Conservation (phyloP, 345 rosid genomes). For the Aquilaria sinensis region DNA sequence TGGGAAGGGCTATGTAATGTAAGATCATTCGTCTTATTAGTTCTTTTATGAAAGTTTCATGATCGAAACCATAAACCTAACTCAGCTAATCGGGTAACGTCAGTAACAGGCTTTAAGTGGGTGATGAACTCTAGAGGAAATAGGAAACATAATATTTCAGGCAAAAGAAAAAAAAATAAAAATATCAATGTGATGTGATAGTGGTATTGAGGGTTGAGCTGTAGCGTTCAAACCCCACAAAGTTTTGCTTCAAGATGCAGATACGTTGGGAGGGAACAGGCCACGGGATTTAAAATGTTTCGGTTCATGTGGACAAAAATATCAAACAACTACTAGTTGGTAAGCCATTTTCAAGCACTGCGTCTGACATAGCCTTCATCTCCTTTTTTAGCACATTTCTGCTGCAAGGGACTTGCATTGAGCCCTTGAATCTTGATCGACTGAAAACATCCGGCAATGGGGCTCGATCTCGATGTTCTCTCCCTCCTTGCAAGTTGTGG, state of each 20-base stretch:
- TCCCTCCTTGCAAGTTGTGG: background rate
- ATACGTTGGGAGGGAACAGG: slow-evolving; percentile 6
- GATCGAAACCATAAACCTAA: no score
- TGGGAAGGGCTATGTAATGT: no score
- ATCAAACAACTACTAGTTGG: slow-evolving; percentile 38
- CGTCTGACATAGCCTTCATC: slow-evolving; percentile 1
- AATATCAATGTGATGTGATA: background rate
- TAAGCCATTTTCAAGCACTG: slow-evolving; percentile 27
- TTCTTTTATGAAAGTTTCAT: no score
- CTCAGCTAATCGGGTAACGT: no score
- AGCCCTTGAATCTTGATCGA: slow-evolving; percentile 9
- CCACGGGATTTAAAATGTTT: slow-evolving; percentile 10
- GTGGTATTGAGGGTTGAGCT: slow-evolving; percentile 20
- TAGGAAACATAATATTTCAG: no score
- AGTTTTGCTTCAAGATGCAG: slow-evolving; percentile 42
- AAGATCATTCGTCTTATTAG: no score
- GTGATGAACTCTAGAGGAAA: no score
- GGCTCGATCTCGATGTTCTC: background rate
- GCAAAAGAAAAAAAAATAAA: no score
- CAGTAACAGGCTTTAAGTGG: no score
- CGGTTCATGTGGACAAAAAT: background rate
- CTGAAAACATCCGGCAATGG: slow-evolving; percentile 21
- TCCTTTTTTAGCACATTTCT: slow-evolving; percentile 17
- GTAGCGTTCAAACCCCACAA: slow-evolving; percentile 18
- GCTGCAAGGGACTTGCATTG: background rate